Evolutionary conservation across 2,329 filamentous ascomycete species (phyloP).

Genomic region (Aspergillus chevalieri): DNA sequence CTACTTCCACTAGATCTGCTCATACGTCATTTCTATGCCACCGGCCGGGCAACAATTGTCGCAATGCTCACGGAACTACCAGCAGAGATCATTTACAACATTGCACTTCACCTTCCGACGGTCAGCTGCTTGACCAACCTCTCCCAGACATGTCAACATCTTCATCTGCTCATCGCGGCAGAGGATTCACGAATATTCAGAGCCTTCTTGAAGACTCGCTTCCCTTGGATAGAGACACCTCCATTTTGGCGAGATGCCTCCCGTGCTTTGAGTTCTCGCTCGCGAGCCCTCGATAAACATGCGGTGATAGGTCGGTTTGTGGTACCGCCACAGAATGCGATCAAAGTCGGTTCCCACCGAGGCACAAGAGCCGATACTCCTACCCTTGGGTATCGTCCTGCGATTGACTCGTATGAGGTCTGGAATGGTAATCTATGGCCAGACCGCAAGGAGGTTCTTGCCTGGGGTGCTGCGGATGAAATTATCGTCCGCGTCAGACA

Average conservation of each 20-base stretch:
- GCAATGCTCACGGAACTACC: conserved; percentile 33
- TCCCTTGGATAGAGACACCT: conserved; percentile 41
- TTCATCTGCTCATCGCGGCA: conserved; percentile 42
- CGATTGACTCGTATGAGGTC: conserved; percentile 54
- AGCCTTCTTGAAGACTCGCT: conserved; percentile 43
- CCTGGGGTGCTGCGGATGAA: conserved; percentile 56
- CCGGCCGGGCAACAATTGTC: not conserved
- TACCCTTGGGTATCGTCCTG: conserved; percentile 53
- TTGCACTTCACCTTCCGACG: conserved; percentile 40
- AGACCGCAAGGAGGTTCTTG: conserved; percentile 51
- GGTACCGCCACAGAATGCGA: conserved; percentile 39
- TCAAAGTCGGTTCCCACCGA: conserved; percentile 26
- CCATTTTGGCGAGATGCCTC: conserved; percentile 46
- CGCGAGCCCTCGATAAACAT: conserved; percentile 52
- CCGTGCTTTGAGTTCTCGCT: conserved; percentile 50
- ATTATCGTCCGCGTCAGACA: conserved; percentile 47
- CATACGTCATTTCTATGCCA: not conserved
- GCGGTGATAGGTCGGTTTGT: conserved; percentile 52
- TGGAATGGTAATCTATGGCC: conserved; percentile 43
- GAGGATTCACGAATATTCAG: conserved; percentile 45
- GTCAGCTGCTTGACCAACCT: conserved; percentile 41
- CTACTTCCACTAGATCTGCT: not conserved
- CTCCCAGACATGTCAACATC: conserved; percentile 39
- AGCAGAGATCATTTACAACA: conserved; percentile 39
- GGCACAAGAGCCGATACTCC: conserved; percentile 43